Base-by-base conservation (phyloP, 805 yeast genomes). In the Schwanniomyces yamadae region DNA sequence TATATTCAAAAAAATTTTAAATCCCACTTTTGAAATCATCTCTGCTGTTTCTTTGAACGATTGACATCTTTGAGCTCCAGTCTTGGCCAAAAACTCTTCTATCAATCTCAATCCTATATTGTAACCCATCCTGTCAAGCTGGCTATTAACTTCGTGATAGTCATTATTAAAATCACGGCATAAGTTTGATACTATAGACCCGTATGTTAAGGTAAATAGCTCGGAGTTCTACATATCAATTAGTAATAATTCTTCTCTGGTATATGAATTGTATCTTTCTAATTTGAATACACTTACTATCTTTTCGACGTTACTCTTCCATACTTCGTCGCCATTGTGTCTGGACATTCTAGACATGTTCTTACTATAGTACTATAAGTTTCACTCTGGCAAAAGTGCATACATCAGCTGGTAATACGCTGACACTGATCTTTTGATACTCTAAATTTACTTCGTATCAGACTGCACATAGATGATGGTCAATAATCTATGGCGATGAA, bases 101-200 rank as follows among this genome's bases (percentile, higher is more conserved):
- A 93, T 86, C 40, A 93, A 60, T 45, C 99, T 69, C 31, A 89
- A 66, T 1, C 99, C 99, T 26, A 93, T 93, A 56, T 86, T 89
- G 59, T 90, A 87, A 1, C 99, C 99, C 98, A 93, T 91, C 45
- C 78, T 77, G 51, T 82, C 95, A 33, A 93, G 69, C 54, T 91
- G 95, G 34, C 69, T 67, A 55, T 93, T 93, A 39, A 93, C 96
- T 50, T 81, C 81, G 5, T 54, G 56, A 57, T 87, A 90, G 58
- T 90, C 85, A 44, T 78, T 73, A 36, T 82, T 75, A 59, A 76
- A 82, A 54, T 93, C 98, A 40, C 82, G 78, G 55, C 96, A 89
- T 35, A 93, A 66, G 53, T 91, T 97, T 10, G 95, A 78, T 31
- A 93, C 98, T 31, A 93, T 78, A 3, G 96, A 82, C 7, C 99